Evolutionary conservation across 257 asterid genomes (phyloP).

Genomic region (Solanum chilense): DNA sequence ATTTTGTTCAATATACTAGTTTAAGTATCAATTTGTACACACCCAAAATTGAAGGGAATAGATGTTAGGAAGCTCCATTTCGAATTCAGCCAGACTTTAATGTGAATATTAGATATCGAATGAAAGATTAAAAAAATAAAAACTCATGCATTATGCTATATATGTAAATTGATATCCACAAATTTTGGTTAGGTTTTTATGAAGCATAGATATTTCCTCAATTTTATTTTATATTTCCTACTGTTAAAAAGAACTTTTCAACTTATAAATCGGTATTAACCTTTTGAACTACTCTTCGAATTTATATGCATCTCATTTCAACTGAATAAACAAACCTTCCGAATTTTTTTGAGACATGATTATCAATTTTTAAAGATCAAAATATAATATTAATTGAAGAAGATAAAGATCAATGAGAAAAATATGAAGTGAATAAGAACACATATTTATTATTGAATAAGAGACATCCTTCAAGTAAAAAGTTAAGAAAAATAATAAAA

Average conservation of each 20-base stretch:
- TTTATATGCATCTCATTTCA: background rate
- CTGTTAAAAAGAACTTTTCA: background rate
- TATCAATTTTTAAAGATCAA: no score
- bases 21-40: background rate
- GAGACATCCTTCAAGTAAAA: no score
- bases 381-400: no score
- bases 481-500: no score
- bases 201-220: background rate
- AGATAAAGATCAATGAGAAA: no score
- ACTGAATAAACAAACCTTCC: background rate
- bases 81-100: background rate
- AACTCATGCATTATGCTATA: background rate
- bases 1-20: background rate
- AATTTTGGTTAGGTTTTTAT: background rate
- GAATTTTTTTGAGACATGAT: no score
- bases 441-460: no score
- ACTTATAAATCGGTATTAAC: background rate
- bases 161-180: background rate
- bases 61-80: background rate
- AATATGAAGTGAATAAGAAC: no score
- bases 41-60: background rate
- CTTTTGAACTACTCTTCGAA: background rate
- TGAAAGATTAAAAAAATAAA: no score
- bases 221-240: background rate
- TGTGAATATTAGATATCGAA: no score